Evolutionary conservation across 768 basidiomycete genomes (phyloP).

Genomic region (Termitomyces sp.): DNA sequence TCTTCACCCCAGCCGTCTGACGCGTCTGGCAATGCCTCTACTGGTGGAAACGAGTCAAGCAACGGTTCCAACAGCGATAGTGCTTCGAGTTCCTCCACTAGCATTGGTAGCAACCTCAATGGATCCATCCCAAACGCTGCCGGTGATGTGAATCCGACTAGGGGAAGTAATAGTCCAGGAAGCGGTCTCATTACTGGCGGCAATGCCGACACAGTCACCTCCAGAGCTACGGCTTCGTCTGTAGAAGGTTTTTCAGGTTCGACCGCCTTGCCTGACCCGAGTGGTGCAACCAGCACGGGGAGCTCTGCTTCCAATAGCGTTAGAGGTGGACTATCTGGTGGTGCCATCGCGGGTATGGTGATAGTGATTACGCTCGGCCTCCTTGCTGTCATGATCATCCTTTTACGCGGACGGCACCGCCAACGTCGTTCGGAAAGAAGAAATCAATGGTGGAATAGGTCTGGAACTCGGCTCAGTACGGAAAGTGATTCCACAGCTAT

Average conservation of each 20-base stretch:
- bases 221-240: constrained; percentile 6
- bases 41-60: neutral
- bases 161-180: constrained; percentile 7
- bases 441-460: constrained; percentile 36
- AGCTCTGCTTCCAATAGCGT: neutral
- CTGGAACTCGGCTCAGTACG: constrained; percentile 20
- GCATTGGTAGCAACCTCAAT: neutral
- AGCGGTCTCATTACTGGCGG: constrained; percentile 1
- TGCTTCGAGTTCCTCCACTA: neutral
- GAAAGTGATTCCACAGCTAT: constrained; percentile 25
- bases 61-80: neutral
- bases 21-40: neutral
- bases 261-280: constrained; percentile 13
- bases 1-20: constrained; percentile 6
- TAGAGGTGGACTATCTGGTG: constrained; percentile 33
- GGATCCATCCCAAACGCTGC: constrained; percentile 8
- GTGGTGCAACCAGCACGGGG: constrained; percentile 8
- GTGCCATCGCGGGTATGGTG: constrained; percentile 48
- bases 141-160: neutral
- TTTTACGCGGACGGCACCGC: constrained; percentile 35
- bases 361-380: constrained; percentile 33
- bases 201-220: neutral
- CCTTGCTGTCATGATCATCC: constrained; percentile 36
- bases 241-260: constrained; percentile 2
- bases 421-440: constrained; percentile 41